Base-by-base conservation (phyloP, 345 rosid species). In the Isatis tinctoria region DNA sequence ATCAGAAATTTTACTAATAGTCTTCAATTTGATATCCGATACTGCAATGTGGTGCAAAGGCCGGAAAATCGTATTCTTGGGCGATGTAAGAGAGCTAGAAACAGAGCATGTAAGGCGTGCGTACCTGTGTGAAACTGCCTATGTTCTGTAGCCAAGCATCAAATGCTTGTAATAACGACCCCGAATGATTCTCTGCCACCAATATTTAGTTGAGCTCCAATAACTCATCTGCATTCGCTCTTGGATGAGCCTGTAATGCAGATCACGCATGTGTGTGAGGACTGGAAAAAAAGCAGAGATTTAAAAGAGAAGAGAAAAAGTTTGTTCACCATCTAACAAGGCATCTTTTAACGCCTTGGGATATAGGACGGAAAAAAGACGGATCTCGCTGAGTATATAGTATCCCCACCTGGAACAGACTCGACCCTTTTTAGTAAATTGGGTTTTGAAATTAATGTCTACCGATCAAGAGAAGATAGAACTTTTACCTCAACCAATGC, bases 141-240 rank as follows among this genome's bases (percentile, higher is more conserved):
- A 77, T 72, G 80, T 77, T 72, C 73, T 72, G 63, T 77, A 77
- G 73, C 80, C 80, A 77, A 77, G 85, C 97, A 95, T 87, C 86
- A 95, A 82, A 74, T 95, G 98, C 43, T 92, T 96, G 81, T 92
- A 95, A 81, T 85, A 83, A 69, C 97, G 94, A 63, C 97, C 92
- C 4, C 96, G 90, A 36, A 92, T 70, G 66, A 83, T 35, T 74
- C 89, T 81, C 64, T 90, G 98, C 98, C 98, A 95, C 68, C 57
- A 61, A 80, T 62, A 88, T 74, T 67, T 81, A 41, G 86, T 72
- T 62, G 78, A 73, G 70, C 53, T 67, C 65, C 14, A 49, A 78
- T 75, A 84, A 84, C 79, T 87, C 94, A 90, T 74, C 61, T 80
- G 74, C 89, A 90, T 82, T 68, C 63, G 72, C 81, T 90, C 92